Evolutionary conservation across 148 eudicot species (phyloP), one percentile per base, ranked within the genome.

Genomic region (Vaccinium darrowii): DNA sequence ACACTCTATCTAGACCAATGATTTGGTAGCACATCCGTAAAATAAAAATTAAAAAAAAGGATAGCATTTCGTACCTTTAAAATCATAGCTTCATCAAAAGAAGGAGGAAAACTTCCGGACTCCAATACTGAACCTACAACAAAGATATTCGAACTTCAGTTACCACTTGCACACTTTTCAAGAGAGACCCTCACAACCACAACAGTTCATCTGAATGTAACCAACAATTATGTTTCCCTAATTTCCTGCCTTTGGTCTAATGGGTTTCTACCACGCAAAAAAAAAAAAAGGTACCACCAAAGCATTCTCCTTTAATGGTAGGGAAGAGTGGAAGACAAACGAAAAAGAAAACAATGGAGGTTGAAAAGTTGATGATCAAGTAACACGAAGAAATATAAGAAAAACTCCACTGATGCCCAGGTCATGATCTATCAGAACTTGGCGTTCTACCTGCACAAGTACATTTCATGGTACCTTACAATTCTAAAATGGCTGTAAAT

Each of bases 101-200:
- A 78, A 69, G 89, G 82, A 60, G 89, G 92, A 80, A 82, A 49
- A 74, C 86, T 90, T 82, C 83, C 92, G 82, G 93, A 79, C 84
- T 87, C 86, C 82, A 85, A 47, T 60, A 86, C 85, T 27, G 93
- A 87, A 88, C 88, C 98, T 95, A 67, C 90, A 93, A 71, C 87
- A 33, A 79, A 52, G 39, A 54, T 11, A 16, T 79, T 25, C 13
- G 14, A 39, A 13, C n/a, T 33, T 60, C 83, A 33, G 23, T 11
- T 3, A 12, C 72, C 73, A 39, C 33, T 19, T 19, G 47, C 72
- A 39, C 1, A 6, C 2, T 60, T 58, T 21, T 15, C 53, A 65
- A 9, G 18, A 58, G 60, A 30, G 5, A 18, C 25, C 33, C 62
- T 30, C 56, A 57, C 25, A 80, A 54, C 65, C 11, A 80, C 69